A percentile compares a stretch with the other conserved stretches of the same genome.
Conservation (phyloP, 495 filamentous ascomycete species). For the Xylaria cubensis region DNA sequence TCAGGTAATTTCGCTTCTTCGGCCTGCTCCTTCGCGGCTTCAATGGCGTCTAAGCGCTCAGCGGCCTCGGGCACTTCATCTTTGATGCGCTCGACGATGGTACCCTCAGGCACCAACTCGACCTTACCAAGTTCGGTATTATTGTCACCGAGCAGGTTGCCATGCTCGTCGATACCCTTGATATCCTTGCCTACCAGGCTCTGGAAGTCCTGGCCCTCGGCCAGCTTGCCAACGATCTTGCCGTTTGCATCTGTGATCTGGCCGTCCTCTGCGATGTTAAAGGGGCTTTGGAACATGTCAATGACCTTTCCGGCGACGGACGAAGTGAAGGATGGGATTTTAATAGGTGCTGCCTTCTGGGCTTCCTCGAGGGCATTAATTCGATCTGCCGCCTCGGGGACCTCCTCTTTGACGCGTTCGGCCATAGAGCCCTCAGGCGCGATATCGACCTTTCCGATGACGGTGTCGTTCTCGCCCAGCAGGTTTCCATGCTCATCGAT, state of each 20-base stretch:
- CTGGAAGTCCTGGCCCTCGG: slow-evolving; percentile 71
- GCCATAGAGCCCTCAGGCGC: slow-evolving; percentile 72
- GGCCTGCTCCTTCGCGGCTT: slow-evolving; percentile 68
- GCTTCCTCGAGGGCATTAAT: slow-evolving; percentile 56
- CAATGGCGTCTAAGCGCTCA: slow-evolving; percentile 41
- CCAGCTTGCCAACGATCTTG: slow-evolving; percentile 72
- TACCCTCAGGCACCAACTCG: slow-evolving; percentile 74
- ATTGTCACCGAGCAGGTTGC: slow-evolving; percentile 79
- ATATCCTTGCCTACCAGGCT: slow-evolving; percentile 72
- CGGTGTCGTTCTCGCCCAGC: slow-evolving; percentile 77
- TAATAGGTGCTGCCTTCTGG: slow-evolving; percentile 49
- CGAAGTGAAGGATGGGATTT: slow-evolving; percentile 37
- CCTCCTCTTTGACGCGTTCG: slow-evolving; percentile 59
- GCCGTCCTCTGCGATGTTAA: slow-evolving; percentile 63
- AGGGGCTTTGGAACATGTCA: slow-evolving; percentile 42
- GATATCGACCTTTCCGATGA: slow-evolving; percentile 78
- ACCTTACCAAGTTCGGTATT: slow-evolving; percentile 82
- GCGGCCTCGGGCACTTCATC: slow-evolving; percentile 60
- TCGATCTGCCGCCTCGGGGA: slow-evolving; percentile 52
- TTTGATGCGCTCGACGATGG: slow-evolving; percentile 65
- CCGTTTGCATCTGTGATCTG: slow-evolving; percentile 73
- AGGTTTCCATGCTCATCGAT: slow-evolving; percentile 87
- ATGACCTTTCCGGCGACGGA: slow-evolving; percentile 39
- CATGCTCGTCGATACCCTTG: slow-evolving; percentile 81
- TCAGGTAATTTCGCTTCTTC: slow-evolving; percentile 55